Conservation (phyloP, 1,139 yeast species). For the Lodderomyces metapsilosis region DNA sequence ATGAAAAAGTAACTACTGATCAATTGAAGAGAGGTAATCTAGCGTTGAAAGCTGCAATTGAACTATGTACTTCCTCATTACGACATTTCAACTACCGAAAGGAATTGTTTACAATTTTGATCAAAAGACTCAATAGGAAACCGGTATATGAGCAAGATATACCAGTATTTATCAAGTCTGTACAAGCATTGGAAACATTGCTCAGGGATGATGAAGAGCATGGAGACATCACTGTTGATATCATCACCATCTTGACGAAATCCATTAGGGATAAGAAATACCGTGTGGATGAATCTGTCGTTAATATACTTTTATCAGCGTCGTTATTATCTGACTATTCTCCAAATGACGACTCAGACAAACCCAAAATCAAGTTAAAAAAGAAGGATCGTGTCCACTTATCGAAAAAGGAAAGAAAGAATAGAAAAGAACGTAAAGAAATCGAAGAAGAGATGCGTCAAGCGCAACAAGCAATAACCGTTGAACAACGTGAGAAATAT, state of each 20-base stretch:
- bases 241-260: constrained; percentile 64
- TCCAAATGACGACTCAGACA: constrained; percentile 51
- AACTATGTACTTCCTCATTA: constrained; percentile 58
- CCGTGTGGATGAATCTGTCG: constrained; percentile 79
- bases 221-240: constrained; percentile 79
- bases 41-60: constrained; percentile 78
- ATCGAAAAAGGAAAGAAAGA: constrained; percentile 83
- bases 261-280: constrained; percentile 72
- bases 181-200: constrained; percentile 63
- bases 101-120: constrained; percentile 65
- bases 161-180: constrained; percentile 56
- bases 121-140: constrained; percentile 62
- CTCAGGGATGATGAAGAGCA: constrained; percentile 68
- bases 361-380: constrained; percentile 46
- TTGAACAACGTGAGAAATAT: constrained; percentile 78
- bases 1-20: constrained; percentile 33
- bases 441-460: constrained; percentile 86
- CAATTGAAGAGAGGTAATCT: constrained; percentile 53
- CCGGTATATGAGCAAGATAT: constrained; percentile 45
- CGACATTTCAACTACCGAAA: constrained; percentile 79
- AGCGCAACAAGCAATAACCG: constrained; percentile 86
- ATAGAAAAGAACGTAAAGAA: constrained; percentile 77
- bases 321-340: constrained; percentile 79
- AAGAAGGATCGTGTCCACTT: constrained; percentile 89
- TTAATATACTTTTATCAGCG: constrained; percentile 71